A percentile compares a stretch with the other conserved stretches of the same genome.
phyloP scores from a whole-genome alignment of 2,329 filamentous ascomycete genomes.

The Hypoxylon sp. region DNA sequence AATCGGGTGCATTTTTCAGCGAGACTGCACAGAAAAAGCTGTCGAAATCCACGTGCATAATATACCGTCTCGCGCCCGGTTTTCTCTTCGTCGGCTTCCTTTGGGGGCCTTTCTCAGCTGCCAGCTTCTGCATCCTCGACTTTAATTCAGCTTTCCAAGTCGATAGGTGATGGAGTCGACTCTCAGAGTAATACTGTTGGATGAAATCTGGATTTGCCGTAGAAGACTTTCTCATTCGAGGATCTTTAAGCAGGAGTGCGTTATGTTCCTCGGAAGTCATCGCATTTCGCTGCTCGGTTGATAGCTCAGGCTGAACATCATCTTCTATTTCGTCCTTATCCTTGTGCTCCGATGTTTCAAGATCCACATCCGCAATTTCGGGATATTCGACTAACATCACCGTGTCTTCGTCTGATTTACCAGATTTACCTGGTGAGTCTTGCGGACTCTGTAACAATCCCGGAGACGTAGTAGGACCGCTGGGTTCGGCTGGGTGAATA shows the following conservation, averaged over 20 bases:
- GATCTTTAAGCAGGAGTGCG: conserved; percentile 83
- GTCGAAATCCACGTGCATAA: conserved; percentile 98
- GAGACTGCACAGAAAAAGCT: conserved; percentile 98
- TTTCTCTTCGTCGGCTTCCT: conserved; percentile 62
- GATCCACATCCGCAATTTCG: not conserved
- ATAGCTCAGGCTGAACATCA: conserved; percentile 14
- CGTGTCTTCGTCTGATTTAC: conserved; percentile 17
- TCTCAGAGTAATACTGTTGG: conserved; percentile 95
- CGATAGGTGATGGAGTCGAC: conserved; percentile 92
- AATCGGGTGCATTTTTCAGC: conserved; percentile 79
- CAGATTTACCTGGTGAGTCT: conserved; percentile 9
- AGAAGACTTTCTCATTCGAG: conserved; percentile 86
- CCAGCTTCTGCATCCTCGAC: conserved; percentile 83
- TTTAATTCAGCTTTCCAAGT: conserved; percentile 98
- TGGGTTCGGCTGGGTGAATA: not conserved
- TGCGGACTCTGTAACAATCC: not conserved
- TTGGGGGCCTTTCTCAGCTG: conserved; percentile 73
- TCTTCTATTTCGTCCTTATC: conserved; percentile 15
- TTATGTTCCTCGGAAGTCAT: conserved; percentile 96
- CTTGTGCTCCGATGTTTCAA: not conserved
- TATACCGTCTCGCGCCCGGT: conserved; percentile 78
- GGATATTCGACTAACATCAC: conserved; percentile 29
- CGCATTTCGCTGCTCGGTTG: conserved; percentile 43
- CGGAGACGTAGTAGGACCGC: not conserved
- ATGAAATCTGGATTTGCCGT: conserved; percentile 94